Evolutionary conservation across 2,329 filamentous ascomycete genomes (phyloP), one percentile per base, ranked within the genome.

Genomic region (Samsoniella hepiali): DNA sequence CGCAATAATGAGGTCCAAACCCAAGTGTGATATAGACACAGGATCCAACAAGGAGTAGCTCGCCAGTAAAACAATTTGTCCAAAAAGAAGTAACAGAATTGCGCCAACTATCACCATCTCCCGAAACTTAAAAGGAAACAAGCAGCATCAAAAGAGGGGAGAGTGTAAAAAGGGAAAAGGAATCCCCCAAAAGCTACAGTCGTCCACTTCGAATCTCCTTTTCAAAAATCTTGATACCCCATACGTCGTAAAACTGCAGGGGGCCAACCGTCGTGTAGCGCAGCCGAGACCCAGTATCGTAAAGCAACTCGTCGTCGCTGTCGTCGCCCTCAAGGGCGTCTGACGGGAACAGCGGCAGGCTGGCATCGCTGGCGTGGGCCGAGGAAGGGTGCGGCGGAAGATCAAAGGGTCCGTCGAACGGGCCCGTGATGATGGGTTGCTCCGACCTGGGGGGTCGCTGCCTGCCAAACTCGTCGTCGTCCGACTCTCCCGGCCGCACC

Each of bases 221-320:
- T 68, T 83, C 78, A 66, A 87, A 88, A 57, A 88, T 86, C 65
- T 77, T 78, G 42, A 86, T 77, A 0, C 78, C 83, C 75, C 75
- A 76, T 10, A 76, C 75, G 40, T 77, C 75, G 55, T 76, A 76
- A 64, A 76, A 77, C 47, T 73, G 75, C 45, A 77, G 62, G 17
- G 74, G 74, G 2, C 75, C 75, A 44, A 75, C 68, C 1, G 74
- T 76, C 69, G 72, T 76, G 61, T 74, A 74, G 17, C 74, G 70
- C 57, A 77, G 71, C 45, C 73, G 69, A 50, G 69, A 72, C 32
- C 72, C 74, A 50, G 66, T 69, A 61, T 73, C 73, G 38, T 68
- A 67, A 10, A 73, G 70, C 36, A 73, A 70, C 32, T 75, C 73
- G 2, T 76, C 75, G 1, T 76, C 75, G 54, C 70, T 74, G 9